phyloP scores from a whole-genome alignment of 257 asterid species.

The Pogostemon cablin region DNA sequence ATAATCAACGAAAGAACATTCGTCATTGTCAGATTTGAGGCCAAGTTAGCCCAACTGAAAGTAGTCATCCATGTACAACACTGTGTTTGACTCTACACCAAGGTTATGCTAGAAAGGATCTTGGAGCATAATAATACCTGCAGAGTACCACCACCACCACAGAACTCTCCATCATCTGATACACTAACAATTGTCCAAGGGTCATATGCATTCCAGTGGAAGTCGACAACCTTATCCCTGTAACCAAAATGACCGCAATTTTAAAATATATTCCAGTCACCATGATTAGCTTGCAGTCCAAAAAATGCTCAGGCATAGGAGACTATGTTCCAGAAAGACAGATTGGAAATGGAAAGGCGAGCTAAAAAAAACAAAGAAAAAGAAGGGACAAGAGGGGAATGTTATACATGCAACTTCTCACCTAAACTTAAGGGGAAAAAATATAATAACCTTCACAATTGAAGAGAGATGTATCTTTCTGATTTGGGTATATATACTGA shows the following conservation, averaged over 20 bases:
- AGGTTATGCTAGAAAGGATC: background rate
- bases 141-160: constrained; percentile 93
- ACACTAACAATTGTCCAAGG: constrained; percentile 97
- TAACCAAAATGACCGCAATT: constrained; percentile 27
- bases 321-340: background rate
- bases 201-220: constrained; percentile 89
- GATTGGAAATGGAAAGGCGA: background rate
- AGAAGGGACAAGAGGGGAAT: background rate
- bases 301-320: background rate
- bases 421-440: background rate
- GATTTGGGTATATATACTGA: background rate
- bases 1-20: background rate
- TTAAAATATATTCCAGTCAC: background rate
- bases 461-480: background rate
- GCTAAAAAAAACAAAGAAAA: background rate
- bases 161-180: constrained; percentile 82
- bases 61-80: background rate
- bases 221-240: constrained; percentile 95
- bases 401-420: background rate
- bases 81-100: background rate
- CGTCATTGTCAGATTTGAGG: constrained; percentile 12
- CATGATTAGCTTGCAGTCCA: background rate
- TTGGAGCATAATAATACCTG: constrained; percentile 55
- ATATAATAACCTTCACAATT: background rate
- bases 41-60: constrained; percentile 14